Percentiles rank a stretch among this genome's conserved stretches.
phyloP scores from a whole-genome alignment of 257 asterid genomes.

The Nicotiana noctiflora region DNA sequence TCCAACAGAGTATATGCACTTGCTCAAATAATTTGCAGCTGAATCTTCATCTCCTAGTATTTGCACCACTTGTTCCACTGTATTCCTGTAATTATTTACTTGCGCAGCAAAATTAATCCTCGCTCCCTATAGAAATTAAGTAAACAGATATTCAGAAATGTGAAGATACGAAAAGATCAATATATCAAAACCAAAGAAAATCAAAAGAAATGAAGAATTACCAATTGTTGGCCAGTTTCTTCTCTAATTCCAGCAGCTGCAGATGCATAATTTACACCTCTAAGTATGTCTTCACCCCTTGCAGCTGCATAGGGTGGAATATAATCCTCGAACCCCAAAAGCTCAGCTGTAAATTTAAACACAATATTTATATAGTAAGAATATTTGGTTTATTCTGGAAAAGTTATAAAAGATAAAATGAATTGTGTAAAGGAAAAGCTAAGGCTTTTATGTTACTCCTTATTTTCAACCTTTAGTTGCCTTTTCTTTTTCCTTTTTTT shows the following conservation, averaged over 20 bases:
- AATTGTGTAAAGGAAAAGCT: background rate
- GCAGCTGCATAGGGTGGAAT: constrained; percentile 39
- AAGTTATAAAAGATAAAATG: too few species aligned
- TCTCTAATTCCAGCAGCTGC: constrained; percentile 60
- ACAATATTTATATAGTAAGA: background rate
- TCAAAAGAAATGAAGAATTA: constrained; percentile 7
- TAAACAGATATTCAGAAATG: background rate
- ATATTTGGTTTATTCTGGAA: background rate
- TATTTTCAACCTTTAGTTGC: background rate
- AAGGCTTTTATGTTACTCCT: background rate
- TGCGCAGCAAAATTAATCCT: constrained; percentile 54
- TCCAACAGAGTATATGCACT: constrained; percentile 27
- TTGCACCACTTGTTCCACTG: constrained; percentile 49
- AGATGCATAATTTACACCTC: constrained; percentile 52
- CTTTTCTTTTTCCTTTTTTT: too few species aligned
- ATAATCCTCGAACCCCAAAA: constrained; percentile 34
- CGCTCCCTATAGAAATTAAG: constrained; percentile 41
- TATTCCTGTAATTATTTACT: constrained; percentile 64
- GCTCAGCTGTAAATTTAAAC: constrained; percentile 32
- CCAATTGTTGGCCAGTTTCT: constrained; percentile 39
- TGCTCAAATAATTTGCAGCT: constrained; percentile 32
- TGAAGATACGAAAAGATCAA: background rate
- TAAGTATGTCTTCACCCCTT: constrained; percentile 22
- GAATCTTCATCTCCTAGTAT: constrained; percentile 33
- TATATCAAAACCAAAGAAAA: background rate